Evolutionary conservation across 441 rosid species (phyloP), one percentile per base, ranked within the genome.

Genomic region (Metrosideros polymorpha): DNA sequence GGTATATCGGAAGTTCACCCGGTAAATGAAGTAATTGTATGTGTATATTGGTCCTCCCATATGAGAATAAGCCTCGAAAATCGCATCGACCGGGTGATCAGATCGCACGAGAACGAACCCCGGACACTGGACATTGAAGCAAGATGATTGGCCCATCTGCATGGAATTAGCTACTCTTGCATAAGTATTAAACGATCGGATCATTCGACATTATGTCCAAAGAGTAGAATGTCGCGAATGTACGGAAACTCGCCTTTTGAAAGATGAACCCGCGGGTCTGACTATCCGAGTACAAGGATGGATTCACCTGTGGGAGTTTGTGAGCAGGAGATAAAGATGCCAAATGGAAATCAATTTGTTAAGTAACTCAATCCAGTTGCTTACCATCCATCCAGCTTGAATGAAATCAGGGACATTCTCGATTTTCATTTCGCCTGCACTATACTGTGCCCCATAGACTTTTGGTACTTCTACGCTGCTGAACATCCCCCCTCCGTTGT

Each of bases 341-440:
- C 79, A 35, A 12, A 35, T 66, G 43, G 79, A 12, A 71, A 22
- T 71, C 24, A 39, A 5, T 22, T 19, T 35, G 8, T 10, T 10
- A 50, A 49, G n/a, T n/a, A n/a, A n/a, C n/a, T n/a, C n/a, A n/a
- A 45, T 63, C 76, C 76, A 18, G 29, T 6, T n/a, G 53, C 84
- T 83, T 57, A 85, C 90, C 76, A 63, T 87, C 88, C 89, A 89
- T 5, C 89, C 89, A 42, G 63, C 77, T 87, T 85, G 84, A 19
- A 89, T 83, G 43, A 39, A 35, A 35, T 87, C 88, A 4, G 59
- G 86, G 61, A 66, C 55, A 59, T 52, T 89, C 53, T 42, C 29
- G 25, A 85, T 8, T 53, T 76, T 85, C 47, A 87, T 56, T 1
- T 39, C 86, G 30, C 82, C 59, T 39, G 82, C 53, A 30, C 76